Evolutionary conservation across 192 early-diverging fungal genomes (phyloP).

Genomic region (Coemansia sp.): DNA sequence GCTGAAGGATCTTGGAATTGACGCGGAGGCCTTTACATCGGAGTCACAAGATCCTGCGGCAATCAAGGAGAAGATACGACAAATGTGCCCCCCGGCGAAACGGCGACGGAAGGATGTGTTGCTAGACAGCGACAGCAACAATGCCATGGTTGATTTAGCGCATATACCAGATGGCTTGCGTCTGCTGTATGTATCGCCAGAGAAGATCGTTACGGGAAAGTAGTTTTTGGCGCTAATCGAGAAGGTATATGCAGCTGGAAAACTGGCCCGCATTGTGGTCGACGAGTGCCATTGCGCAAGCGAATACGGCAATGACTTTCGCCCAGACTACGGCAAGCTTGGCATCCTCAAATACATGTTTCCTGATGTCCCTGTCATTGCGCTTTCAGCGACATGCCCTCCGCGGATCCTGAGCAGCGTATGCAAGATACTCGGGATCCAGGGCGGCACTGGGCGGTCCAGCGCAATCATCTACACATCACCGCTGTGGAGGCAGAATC

Average conservation of each 20-base stretch:
- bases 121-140: neutral
- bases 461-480: conserved; percentile 63
- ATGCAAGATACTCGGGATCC: conserved; percentile 56
- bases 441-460: conserved; percentile 35
- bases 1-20: conserved; percentile 41
- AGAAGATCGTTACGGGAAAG: conserved; percentile 56
- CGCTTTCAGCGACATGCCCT: conserved; percentile 77
- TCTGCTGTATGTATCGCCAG: conserved; percentile 59
- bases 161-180: conserved; percentile 18
- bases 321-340: conserved; percentile 58
- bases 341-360: conserved; percentile 60
- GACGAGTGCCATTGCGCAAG: conserved; percentile 62
- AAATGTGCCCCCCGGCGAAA: conserved; percentile 10
- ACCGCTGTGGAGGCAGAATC: conserved; percentile 66
- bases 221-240: conserved; percentile 48
- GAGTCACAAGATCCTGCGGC: conserved; percentile 42
- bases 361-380: conserved; percentile 68
- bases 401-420: conserved; percentile 59
- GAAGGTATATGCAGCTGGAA: conserved; percentile 43
- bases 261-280: conserved; percentile 51
- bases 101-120: conserved; percentile 12
- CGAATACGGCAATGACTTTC: conserved; percentile 61
- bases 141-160: neutral
- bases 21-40: conserved; percentile 49
- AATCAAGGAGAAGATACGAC: conserved; percentile 34